Base-by-base conservation (phyloP, 805 yeast genomes). In the Pichia scutulata region DNA sequence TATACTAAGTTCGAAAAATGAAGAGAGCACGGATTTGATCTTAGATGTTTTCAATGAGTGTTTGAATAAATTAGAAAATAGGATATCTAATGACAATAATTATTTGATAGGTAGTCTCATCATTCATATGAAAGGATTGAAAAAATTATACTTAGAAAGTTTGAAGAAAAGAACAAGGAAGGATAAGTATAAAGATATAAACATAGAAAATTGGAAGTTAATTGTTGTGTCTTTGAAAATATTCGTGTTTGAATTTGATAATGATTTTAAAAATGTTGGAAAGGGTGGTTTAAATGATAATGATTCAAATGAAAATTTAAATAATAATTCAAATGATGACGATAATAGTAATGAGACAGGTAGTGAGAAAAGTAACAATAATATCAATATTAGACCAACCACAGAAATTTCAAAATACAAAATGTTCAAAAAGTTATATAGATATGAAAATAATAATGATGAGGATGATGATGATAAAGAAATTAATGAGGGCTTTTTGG, bases 41-140 rank as follows among this genome's bases (percentile, higher is more conserved):
- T 6, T 33, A 6, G 8, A 16, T n/a, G n/a, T 33, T 33, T 4
- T 47, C 2, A 10, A 25, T 25, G 37, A 33, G 12, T 19, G 36
- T 25, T 19, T 37, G 7, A 16, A 36, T 1, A 43, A 22, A 18
- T 22, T 37, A 4, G 39, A 43, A 21, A 19, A 41, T 21, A n/a
- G 43, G 2, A 26, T 24, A n/a, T 14, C n/a, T 2, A 12, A 33
- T 16, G 33, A 36, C 7, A 43, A 22, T 5, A 43, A 23, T 43
- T 40, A 28, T 24, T 5, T 40, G 24, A 40, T 25, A 21, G 48
- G 44, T 3, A 24, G 47, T 43, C 37, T 48, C 18, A 39, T 48
- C 13, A 25, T 42, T 8, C 50, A 48, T 43, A 36, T 41, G 23
- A 43, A 48, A 14, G 24, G 26, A 3, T n/a, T 48, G 22, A 43